phyloP scores from a whole-genome alignment of 2,329 filamentous ascomycete genomes.

The Ophiocordyceps camponoti-floridani region DNA sequence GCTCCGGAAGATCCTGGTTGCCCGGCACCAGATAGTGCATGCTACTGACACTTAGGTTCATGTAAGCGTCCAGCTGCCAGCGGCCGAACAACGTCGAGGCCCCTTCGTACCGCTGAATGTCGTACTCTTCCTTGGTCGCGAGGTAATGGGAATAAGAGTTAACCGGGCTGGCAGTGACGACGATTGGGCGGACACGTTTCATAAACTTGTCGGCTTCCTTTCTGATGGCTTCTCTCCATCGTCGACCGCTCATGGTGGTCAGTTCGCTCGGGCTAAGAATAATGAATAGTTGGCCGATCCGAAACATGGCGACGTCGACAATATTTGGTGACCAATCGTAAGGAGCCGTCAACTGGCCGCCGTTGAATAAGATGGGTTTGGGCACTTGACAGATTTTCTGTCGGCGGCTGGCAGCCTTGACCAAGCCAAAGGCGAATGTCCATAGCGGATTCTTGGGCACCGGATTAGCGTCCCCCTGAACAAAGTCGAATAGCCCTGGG shows the following conservation, averaged over 20 bases:
- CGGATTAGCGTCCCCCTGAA: constrained; percentile 55
- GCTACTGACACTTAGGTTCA: constrained; percentile 60
- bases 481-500: constrained; percentile 83
- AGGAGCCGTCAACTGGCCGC: constrained; percentile 56
- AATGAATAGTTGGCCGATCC: constrained; percentile 70
- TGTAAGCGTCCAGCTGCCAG: constrained; percentile 68
- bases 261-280: constrained; percentile 76
- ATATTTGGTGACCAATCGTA: constrained; percentile 86
- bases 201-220: constrained; percentile 27
- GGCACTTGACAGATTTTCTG: constrained; percentile 62
- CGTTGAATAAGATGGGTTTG: constrained; percentile 77
- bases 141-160: constrained; percentile 84
- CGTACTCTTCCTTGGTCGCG: constrained; percentile 62
- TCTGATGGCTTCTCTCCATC: constrained; percentile 61
- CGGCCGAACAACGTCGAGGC: constrained; percentile 78
- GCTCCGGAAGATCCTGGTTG: constrained; percentile 20
- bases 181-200: constrained; percentile 35
- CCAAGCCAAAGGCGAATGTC: constrained; percentile 52
- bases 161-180: constrained; percentile 73
- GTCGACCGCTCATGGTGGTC: constrained; percentile 78
- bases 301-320: constrained; percentile 71
- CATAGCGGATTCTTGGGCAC: constrained; percentile 44
- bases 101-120: constrained; percentile 83
- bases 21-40: constrained; percentile 18
- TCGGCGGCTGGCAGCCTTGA: constrained; percentile 50